phyloP scores from a whole-genome alignment of 2,329 filamentous ascomycete species.

The Pyricularia sp. region DNA sequence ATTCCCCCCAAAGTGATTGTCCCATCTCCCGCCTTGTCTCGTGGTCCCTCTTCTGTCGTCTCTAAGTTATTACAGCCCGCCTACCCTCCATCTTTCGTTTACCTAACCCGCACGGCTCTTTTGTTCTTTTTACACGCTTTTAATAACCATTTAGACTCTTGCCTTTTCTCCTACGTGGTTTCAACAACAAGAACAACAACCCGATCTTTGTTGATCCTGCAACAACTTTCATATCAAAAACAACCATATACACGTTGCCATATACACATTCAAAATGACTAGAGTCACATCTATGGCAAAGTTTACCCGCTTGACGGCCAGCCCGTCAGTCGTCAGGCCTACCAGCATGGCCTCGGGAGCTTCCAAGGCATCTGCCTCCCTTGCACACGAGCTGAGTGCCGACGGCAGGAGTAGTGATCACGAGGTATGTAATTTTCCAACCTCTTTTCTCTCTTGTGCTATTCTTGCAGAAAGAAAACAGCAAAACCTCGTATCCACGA shows the following conservation, averaged over 20 bases:
- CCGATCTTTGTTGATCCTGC: neutral
- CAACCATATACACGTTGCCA: neutral
- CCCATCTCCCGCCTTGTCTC: neutral
- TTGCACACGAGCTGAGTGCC: slow-evolving; percentile 36
- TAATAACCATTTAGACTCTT: neutral
- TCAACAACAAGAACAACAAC: neutral
- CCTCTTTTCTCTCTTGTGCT: neutral
- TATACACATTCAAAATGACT: slow-evolving; percentile 29
- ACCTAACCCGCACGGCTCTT: neutral
- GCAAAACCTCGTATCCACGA: neutral
- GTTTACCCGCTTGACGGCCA: slow-evolving; percentile 36
- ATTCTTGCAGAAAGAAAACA: neutral
- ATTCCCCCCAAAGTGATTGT: too few species aligned
- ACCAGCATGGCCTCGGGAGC: slow-evolving; percentile 21
- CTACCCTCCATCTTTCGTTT: neutral
- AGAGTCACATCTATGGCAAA: slow-evolving; percentile 40
- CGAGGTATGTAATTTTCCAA: slow-evolving; percentile 27
- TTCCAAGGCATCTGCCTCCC: slow-evolving; percentile 27
- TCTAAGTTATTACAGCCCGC: neutral
- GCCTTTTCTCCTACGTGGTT: neutral
- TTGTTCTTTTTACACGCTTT: neutral
- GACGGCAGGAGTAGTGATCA: slow-evolving; percentile 23
- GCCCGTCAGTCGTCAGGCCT: slow-evolving; percentile 25
- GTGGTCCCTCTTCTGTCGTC: neutral
- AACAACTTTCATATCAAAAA: neutral